These are phyloP conservation scores for Aspergillus caelatus DNA, from an alignment of 2,329 filamentous ascomycete species.

Conservation along the genomic window DNA sequence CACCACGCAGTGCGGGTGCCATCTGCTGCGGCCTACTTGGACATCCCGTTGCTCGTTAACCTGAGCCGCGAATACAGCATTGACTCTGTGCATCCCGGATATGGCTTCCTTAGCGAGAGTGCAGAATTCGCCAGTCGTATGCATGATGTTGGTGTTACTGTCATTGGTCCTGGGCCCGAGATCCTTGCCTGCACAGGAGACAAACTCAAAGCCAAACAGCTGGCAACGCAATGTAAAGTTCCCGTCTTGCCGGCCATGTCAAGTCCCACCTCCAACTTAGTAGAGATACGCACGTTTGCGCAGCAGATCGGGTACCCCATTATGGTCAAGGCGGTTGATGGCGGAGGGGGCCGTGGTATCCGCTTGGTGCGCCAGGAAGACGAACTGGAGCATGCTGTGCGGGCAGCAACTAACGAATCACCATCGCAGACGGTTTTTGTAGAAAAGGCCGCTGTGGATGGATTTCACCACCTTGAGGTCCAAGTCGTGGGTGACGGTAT, in stretches of 20 bases:
- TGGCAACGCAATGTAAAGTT: slow-evolving; percentile 56
- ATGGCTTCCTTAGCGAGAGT: slow-evolving; percentile 65
- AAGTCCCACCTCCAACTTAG: slow-evolving; percentile 46
- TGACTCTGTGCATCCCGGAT: slow-evolving; percentile 61
- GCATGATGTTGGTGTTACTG: slow-evolving; percentile 50
- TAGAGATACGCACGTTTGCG: slow-evolving; percentile 61
- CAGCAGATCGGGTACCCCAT: slow-evolving; percentile 55
- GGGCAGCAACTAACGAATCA: slow-evolving; percentile 60
- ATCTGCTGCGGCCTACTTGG: slow-evolving; percentile 57
- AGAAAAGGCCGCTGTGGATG: slow-evolving; percentile 64
- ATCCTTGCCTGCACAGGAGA: slow-evolving; percentile 60
- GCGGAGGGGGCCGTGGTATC: slow-evolving; percentile 64
- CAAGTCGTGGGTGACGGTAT: slow-evolving; percentile 62
- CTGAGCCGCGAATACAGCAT: slow-evolving; percentile 55
- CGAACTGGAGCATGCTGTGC: slow-evolving; percentile 51
- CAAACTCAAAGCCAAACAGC: slow-evolving; percentile 56
- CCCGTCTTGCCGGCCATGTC: slow-evolving; percentile 55
- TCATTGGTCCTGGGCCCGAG: slow-evolving; percentile 61
- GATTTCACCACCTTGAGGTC: slow-evolving; percentile 64
- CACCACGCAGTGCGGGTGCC: slow-evolving; percentile 54
- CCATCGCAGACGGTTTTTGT: slow-evolving; percentile 61
- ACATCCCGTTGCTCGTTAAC: slow-evolving; percentile 52
- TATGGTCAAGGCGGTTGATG: slow-evolving; percentile 68
- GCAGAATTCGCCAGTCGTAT: slow-evolving; percentile 53
- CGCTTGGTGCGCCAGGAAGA: slow-evolving; percentile 52